Conservation (phyloP, 2,329 filamentous ascomycete genomes). For the Beauveria varroae region DNA sequence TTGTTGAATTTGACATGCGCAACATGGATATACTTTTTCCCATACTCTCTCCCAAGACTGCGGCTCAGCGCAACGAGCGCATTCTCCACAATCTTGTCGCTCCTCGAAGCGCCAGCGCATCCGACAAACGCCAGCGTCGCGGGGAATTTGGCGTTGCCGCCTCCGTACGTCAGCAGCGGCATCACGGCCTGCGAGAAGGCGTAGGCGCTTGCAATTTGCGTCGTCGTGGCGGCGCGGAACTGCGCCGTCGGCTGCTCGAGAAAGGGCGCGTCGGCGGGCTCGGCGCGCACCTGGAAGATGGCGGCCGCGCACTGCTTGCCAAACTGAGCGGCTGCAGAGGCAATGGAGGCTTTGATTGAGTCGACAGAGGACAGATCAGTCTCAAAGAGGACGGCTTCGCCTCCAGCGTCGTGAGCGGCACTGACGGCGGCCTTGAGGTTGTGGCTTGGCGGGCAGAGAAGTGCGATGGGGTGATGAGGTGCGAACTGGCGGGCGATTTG, state of each 20-base stretch:
- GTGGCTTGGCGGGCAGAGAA: background rate
- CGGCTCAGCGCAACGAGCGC: conserved; percentile 11
- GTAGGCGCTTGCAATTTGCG: conserved; percentile 5
- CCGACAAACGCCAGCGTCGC: conserved; percentile 5
- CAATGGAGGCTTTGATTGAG: background rate
- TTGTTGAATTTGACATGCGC: background rate
- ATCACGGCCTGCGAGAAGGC: conserved; percentile 4
- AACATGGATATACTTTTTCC: conserved; percentile 6
- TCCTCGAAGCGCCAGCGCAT: background rate
- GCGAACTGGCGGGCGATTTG: conserved; percentile 1
- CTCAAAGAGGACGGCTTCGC: conserved; percentile 2
- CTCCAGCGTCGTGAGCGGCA: background rate
- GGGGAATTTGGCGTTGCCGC: background rate
- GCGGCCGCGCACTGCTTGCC: conserved; percentile 6
- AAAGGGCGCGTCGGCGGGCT: background rate
- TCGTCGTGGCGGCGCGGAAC: background rate
- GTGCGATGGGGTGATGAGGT: background rate
- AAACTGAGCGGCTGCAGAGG: background rate
- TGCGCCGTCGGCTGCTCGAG: background rate
- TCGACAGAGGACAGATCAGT: background rate
- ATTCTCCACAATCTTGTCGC: background rate
- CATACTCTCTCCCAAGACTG: conserved; percentile 7
- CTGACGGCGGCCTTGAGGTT: background rate
- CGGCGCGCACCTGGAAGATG: background rate
- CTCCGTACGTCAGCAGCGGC: background rate